Evolutionary conservation across 345 rosid genomes (phyloP), one percentile per base, ranked within the genome.

Genomic region (Linum lewisii): DNA sequence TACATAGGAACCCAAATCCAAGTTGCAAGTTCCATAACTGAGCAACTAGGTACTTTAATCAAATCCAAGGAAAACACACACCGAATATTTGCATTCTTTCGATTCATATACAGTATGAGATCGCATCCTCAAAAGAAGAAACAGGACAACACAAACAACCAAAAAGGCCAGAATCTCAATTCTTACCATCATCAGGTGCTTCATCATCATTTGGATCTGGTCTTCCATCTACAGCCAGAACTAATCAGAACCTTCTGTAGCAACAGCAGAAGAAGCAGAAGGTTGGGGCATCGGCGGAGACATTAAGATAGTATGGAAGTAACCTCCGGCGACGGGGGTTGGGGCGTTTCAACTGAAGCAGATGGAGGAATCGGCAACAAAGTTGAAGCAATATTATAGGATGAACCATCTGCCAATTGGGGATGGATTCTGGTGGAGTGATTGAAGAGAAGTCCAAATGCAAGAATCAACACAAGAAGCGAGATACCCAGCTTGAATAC

Each of bases 391-490:
- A 11, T 34, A 34, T 5, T 34, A 11, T 34, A 34, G 38, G 38
- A 34, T 5, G 38, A 51, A 51, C 19, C 8, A 21, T 11, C 22
- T 21, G 19, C 54, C 54, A 51, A 51, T 51, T 51, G 19, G 7
- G 54, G 54, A 10, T 51, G 19, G 22, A 51, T 13, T 21, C 54
- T 80, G 20, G 69, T 16, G 6, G 78, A 80, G 21, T 70, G 69
- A 44, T 59, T 68, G 58, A 74, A 70, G 66, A 91, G 69, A 56
- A 88, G 74, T 68, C 81, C 63, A 56, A 83, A 76, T 61, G 81
- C 95, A 26, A 88, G 63, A 79, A 80, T 80, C 38, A 74, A 23
- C 34, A 88, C 60, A 24, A 92, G 72, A 67, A 75, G 14, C 23
- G 76, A 65, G 26, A 81, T 72, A 21, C 73, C 73, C 24, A 91